phyloP scores from a whole-genome alignment of 306 rosid species.

The Parietaria judaica region DNA sequence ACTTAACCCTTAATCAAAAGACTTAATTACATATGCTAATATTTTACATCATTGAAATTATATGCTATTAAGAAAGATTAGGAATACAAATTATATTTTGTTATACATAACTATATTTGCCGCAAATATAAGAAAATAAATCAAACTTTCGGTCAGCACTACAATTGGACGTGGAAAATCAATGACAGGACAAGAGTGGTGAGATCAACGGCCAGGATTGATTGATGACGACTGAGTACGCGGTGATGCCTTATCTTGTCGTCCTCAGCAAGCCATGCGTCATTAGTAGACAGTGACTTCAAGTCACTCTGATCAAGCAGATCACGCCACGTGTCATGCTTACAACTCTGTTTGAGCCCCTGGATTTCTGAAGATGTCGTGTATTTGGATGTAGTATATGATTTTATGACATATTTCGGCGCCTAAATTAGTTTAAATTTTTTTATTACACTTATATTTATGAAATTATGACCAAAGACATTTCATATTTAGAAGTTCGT shows the following conservation, averaged over 20 bases:
- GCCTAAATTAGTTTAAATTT: too few species aligned
- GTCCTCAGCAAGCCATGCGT: constrained; percentile 19
- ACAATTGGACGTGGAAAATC: background rate
- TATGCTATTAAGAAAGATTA: too few species aligned
- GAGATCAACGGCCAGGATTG: background rate
- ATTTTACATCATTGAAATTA: too few species aligned
- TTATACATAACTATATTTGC: background rate
- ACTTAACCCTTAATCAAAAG: too few species aligned
- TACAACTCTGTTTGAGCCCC: constrained; percentile 11
- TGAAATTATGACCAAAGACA: too few species aligned
- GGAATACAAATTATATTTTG: background rate
- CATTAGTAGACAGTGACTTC: constrained; percentile 13
- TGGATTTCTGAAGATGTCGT: constrained; percentile 8
- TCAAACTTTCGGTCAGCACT: constrained; percentile 5
- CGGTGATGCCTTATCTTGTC: constrained; percentile 1
- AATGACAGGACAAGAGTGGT: background rate
- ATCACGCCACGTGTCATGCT: constrained; percentile 15
- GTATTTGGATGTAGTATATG: too few species aligned
- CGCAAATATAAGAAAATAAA: background rate
- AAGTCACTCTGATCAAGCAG: background rate
- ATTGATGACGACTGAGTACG: background rate
- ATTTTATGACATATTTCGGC: too few species aligned
- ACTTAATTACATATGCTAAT: too few species aligned
- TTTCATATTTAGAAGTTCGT: too few species aligned
- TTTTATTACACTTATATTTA: too few species aligned